phyloP scores from a whole-genome alignment of 2,329 filamentous ascomycete species.

The Penicillium janthinellum region DNA sequence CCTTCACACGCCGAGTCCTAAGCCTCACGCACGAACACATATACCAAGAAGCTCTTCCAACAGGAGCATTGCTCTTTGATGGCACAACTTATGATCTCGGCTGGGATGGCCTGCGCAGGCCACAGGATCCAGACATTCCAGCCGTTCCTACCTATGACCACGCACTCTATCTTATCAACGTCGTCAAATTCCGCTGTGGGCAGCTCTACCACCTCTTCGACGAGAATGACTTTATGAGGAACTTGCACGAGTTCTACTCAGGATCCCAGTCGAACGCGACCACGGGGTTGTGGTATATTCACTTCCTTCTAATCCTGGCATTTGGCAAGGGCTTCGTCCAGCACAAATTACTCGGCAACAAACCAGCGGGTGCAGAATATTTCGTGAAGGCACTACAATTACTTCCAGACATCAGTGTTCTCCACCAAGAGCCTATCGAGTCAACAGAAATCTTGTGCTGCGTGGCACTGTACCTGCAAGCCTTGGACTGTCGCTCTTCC shows the following conservation, averaged over 20 bases:
- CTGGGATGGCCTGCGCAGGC: slow-evolving; percentile 49
- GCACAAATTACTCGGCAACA: slow-evolving; percentile 36
- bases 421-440: slow-evolving; percentile 48
- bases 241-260: slow-evolving; percentile 47
- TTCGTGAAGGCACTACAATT: slow-evolving; percentile 51
- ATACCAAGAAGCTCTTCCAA: slow-evolving; percentile 39
- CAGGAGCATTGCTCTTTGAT: slow-evolving; percentile 53
- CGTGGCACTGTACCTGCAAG: slow-evolving; percentile 55
- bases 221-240: slow-evolving; percentile 52
- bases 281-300: slow-evolving; percentile 53
- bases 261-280: slow-evolving; percentile 30
- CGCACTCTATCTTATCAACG: slow-evolving; percentile 56
- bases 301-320: slow-evolving; percentile 57
- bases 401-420: slow-evolving; percentile 46
- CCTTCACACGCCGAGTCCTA: slow-evolving; percentile 25
- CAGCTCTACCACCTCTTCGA: slow-evolving; percentile 59
- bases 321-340: slow-evolving; percentile 59
- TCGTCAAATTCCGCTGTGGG: slow-evolving; percentile 58
- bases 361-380: slow-evolving; percentile 52
- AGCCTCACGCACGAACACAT: slow-evolving; percentile 27
- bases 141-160: slow-evolving; percentile 54
- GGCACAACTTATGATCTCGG: slow-evolving; percentile 55
- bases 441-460: slow-evolving; percentile 53
- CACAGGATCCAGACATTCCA: slow-evolving; percentile 31
- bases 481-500: slow-evolving; percentile 52